These are phyloP conservation scores for Schoenoplectus triqueter DNA, from an alignment of 202 grass and related monocot genomes.

Conservation along the genomic window DNA sequence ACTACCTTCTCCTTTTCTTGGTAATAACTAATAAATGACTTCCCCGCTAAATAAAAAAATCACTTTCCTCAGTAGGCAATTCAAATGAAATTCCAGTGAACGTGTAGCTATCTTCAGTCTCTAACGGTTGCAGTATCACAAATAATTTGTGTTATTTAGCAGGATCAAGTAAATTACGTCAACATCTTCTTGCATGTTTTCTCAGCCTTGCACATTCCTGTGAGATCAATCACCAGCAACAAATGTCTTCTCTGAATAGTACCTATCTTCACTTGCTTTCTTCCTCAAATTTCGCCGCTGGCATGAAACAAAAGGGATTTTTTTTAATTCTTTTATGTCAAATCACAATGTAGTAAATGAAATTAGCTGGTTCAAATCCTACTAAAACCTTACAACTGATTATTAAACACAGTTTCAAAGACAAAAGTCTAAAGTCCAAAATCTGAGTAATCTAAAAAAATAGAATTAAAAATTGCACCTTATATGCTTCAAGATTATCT, in stretches of 20 bases:
- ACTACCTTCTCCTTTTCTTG: not conserved
- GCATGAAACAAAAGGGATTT: constrained; percentile 23
- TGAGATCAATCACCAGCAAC: constrained; percentile 65
- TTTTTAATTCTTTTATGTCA: not conserved
- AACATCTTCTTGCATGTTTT: constrained; percentile 34
- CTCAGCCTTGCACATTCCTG: constrained; percentile 27
- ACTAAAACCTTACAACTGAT: not conserved
- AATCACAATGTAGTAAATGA: constrained; percentile 20
- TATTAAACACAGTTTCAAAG: not conserved
- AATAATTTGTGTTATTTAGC: constrained; percentile 34
- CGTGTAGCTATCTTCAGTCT: constrained; percentile 41
- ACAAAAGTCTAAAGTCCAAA: constrained; percentile 10
- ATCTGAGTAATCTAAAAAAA: not conserved
- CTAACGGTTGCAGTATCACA: constrained; percentile 39
- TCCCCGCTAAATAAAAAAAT: constrained; percentile 10
- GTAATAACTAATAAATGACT: constrained; percentile 1
- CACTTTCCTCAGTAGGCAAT: constrained; percentile 34
- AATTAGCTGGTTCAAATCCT: not conserved
- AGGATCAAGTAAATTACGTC: constrained; percentile 48
- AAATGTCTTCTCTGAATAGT: constrained; percentile 86
- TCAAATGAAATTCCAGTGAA: constrained; percentile 37
- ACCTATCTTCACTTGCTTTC: constrained; percentile 77
- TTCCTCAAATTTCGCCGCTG: constrained; percentile 83
- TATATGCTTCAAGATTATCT: constrained; percentile 77
- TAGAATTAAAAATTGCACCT: constrained; percentile 48